A percentile compares a stretch with the other conserved stretches of the same genome.
phyloP scores from a whole-genome alignment of 164 flowering plant genomes.

The Chimonanthus praecox region DNA sequence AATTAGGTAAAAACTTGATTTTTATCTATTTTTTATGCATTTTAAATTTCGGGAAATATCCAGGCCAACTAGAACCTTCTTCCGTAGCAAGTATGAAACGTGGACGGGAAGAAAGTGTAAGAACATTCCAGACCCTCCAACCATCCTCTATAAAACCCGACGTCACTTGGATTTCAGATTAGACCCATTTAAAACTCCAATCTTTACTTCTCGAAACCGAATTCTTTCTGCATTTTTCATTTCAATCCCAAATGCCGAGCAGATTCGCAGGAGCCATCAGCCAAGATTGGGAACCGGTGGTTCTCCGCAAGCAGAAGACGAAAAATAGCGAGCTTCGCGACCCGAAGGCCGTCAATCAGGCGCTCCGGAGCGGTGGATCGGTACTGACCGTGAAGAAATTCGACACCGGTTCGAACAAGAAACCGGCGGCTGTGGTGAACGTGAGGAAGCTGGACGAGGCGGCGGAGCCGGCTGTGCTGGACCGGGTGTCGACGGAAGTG shows the following conservation, averaged over 20 bases:
- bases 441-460: constrained; percentile 62
- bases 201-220: background rate
- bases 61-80: background rate
- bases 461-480: constrained; percentile 52
- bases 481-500: constrained; percentile 43
- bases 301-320: constrained; percentile 52
- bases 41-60: too few species aligned
- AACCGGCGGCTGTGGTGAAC: constrained; percentile 34
- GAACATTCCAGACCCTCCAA: background rate
- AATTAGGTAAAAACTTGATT: too few species aligned
- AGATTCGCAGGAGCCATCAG: constrained; percentile 10
- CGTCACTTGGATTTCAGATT: too few species aligned
- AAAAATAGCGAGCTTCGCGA: constrained; percentile 49
- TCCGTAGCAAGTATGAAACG: background rate
- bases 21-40: too few species aligned
- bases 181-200: background rate
- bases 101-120: background rate
- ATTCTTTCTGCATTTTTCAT: background rate
- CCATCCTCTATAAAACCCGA: background rate
- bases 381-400: constrained; percentile 60
- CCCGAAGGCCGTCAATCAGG: constrained; percentile 65
- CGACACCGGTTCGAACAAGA: constrained; percentile 65
- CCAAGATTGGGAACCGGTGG: constrained; percentile 85
- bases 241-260: constrained; percentile 15
- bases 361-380: constrained; percentile 49